A percentile compares a stretch with the other conserved stretches of the same genome.
phyloP scores from a whole-genome alignment of 2,329 filamentous ascomycete species.

The Colletotrichum sp. region DNA sequence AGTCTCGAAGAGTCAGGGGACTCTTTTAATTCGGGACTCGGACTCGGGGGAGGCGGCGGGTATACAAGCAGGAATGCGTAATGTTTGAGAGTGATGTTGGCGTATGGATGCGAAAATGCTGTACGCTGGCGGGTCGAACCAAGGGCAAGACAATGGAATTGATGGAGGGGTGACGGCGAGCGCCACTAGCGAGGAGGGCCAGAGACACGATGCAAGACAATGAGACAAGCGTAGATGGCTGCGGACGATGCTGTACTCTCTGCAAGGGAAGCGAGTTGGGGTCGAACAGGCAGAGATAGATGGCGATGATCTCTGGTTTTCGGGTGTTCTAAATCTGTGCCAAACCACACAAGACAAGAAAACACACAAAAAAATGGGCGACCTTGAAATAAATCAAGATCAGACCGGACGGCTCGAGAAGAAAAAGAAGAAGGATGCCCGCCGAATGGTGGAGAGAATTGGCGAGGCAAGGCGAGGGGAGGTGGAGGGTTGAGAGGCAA shows the following conservation, averaged over 20 bases:
- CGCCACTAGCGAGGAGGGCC: constrained; percentile 2
- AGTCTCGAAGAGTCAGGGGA: background rate
- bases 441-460: background rate
- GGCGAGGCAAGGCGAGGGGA: constrained; percentile 4
- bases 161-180: background rate
- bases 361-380: background rate
- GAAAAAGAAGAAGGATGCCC: background rate
- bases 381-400: background rate
- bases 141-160: constrained; percentile 16
- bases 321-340: background rate
- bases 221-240: constrained; percentile 10
- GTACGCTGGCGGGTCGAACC: constrained; percentile 17
- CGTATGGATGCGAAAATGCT: constrained; percentile 8
- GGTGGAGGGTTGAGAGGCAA: background rate
- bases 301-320: background rate
- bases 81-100: constrained; percentile 9
- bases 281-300: background rate
- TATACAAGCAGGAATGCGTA: constrained; percentile 17
- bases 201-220: constrained; percentile 21
- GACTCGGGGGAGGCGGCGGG: background rate
- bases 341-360: background rate
- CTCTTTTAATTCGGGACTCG: background rate
- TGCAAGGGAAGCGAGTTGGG: background rate
- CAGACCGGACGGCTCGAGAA: background rate
- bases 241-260: background rate